A percentile compares a stretch with the other conserved stretches of the same genome.
Evolutionary conservation across 768 basidiomycete genomes (phyloP).

Genomic region (Gymnopilus dilepis): DNA sequence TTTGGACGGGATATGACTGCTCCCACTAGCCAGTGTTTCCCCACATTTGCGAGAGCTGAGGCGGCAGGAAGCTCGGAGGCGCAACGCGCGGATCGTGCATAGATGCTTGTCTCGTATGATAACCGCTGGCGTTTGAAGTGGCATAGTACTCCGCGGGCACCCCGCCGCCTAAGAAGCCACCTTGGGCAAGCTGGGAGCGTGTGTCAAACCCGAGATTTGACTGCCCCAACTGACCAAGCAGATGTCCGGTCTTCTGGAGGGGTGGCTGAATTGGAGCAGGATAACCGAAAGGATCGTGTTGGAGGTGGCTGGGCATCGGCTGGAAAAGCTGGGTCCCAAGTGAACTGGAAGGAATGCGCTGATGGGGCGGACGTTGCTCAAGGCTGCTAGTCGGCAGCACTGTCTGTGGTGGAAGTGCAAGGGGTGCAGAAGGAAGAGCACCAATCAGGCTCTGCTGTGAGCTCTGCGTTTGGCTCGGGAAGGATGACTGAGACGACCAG

Average conservation of each 20-base stretch:
- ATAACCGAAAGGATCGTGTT: constrained; percentile 36
- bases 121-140: constrained; percentile 12
- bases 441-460: constrained; percentile 36
- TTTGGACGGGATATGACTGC: background rate
- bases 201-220: constrained; percentile 19
- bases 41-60: constrained; percentile 41
- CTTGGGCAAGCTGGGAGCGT: constrained; percentile 18
- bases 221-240: constrained; percentile 17
- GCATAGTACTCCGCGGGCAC: constrained; percentile 21
- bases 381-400: constrained; percentile 7
- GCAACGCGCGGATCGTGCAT: constrained; percentile 34
- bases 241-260: constrained; percentile 29
- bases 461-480: constrained; percentile 32
- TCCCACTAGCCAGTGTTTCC: constrained; percentile 35
- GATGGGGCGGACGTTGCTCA: constrained; percentile 26
- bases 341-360: constrained; percentile 36
- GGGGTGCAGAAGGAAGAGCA: constrained; percentile 26
- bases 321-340: constrained; percentile 28
- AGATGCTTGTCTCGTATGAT: constrained; percentile 35
- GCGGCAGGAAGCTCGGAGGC: constrained; percentile 31
- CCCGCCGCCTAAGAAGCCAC: constrained; percentile 8
- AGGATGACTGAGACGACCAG: constrained; percentile 41
- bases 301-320: constrained; percentile 24
- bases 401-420: constrained; percentile 25
- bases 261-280: constrained; percentile 27